A percentile compares a stretch with the other conserved stretches of the same genome.
These are phyloP conservation scores for Emmonsia crescens DNA, from an alignment of 2,329 filamentous ascomycete species.

Conservation along the genomic window DNA sequence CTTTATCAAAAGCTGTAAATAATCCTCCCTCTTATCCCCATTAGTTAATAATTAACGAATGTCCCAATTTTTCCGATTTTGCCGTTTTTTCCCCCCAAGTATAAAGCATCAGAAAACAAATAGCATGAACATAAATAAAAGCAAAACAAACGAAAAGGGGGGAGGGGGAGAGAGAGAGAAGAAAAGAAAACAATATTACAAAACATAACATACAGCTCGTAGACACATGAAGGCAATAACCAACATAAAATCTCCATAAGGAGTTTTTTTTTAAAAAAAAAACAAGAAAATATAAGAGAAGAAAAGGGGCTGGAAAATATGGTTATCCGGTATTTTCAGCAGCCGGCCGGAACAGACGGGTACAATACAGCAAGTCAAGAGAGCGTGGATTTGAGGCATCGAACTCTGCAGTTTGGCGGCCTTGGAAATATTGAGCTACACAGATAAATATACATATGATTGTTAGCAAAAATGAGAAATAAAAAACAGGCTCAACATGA, in stretches of 20 bases:
- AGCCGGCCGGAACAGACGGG: conserved; percentile 24
- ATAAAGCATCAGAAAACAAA: not conserved
- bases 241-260: not conserved
- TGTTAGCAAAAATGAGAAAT: not conserved
- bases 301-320: not conserved
- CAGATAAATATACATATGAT: not conserved
- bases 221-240: not conserved
- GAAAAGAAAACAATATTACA: not conserved
- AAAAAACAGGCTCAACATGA: too few relatives aligned
- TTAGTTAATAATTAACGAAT: not conserved
- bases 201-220: conserved; percentile 1
- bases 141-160: not conserved
- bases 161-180: not conserved
- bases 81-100: not conserved
- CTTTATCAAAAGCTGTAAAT: not conserved
- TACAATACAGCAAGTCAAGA: conserved; percentile 31
- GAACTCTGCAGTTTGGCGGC: conserved; percentile 28
- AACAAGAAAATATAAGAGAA: not conserved
- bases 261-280: not conserved
- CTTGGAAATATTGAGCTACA: conserved; percentile 28
- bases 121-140: not conserved
- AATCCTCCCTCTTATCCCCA: not conserved
- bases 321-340: not conserved
- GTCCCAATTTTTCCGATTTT: not conserved
- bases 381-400: conserved; percentile 32